These are phyloP conservation scores for Termitomyces eurrhizus DNA, from an alignment of 768 basidiomycete species.

Conservation along the genomic window DNA sequence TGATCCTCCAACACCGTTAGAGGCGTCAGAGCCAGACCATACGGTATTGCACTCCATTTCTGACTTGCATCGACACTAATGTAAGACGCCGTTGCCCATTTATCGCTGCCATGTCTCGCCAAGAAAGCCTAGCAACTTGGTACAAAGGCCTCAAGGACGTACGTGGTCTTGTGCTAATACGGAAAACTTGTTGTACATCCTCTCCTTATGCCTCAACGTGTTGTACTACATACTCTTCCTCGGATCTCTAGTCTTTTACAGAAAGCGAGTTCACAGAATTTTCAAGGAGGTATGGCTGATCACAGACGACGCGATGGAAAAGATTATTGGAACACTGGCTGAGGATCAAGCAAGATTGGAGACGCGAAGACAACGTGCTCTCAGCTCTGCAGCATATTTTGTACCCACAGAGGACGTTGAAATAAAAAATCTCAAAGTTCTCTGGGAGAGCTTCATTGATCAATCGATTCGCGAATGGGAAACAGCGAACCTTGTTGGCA, in stretches of 20 bases:
- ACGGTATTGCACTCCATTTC: neutral
- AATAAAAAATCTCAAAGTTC: slow-evolving; percentile 12
- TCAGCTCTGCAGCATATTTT: slow-evolving; percentile 1
- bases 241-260: neutral
- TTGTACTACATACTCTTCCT: slow-evolving; percentile 1
- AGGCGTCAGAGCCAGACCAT: neutral
- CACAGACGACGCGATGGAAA: slow-evolving; percentile 1
- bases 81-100: neutral
- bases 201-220: neutral
- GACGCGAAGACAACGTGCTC: neutral
- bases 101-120: no score
- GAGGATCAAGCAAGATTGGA: neutral
- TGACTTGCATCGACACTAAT: neutral
- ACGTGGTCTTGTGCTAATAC: neutral
- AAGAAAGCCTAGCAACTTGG: neutral
- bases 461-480: slow-evolving; percentile 70
- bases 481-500: slow-evolving; percentile 69
- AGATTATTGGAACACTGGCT: neutral
- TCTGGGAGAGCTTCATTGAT: slow-evolving; percentile 73
- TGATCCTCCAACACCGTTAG: neutral
- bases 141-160: neutral
- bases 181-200: neutral
- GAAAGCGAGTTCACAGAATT: neutral
- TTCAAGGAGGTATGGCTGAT: slow-evolving; percentile 3
- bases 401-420: neutral